Conservation (phyloP, 129 eudicot genomes). For the Calendula officinalis region DNA sequence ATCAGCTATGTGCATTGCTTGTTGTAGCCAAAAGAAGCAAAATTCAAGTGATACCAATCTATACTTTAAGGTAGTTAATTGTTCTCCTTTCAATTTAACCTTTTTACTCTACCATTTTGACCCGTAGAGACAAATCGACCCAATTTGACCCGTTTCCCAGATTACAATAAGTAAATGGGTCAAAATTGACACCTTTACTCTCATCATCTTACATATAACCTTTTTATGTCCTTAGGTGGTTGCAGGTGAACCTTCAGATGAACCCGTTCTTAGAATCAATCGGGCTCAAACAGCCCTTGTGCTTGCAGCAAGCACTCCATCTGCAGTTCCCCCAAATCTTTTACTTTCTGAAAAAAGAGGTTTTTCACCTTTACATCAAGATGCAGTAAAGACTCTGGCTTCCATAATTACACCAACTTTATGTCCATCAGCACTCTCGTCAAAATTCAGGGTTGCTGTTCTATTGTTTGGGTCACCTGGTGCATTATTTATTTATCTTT, state of each 20-base stretch:
- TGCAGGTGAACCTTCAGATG: conserved; percentile 82
- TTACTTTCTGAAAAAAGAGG: conserved; percentile 42
- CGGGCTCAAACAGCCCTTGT: conserved; percentile 82
- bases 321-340: conserved; percentile 81
- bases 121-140: not conserved
- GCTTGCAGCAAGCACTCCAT: conserved; percentile 81
- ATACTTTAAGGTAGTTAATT: conserved; percentile 67
- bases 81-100: not conserved
- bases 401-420: conserved; percentile 71
- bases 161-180: not conserved
- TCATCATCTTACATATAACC: conserved; percentile 11
- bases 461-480: conserved; percentile 80
- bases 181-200: not conserved
- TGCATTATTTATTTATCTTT: conserved; percentile 26
- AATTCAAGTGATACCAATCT: conserved; percentile 37
- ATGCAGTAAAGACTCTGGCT: conserved; percentile 63
- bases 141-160: not conserved
- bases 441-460: conserved; percentile 80
- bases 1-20: conserved; percentile 66
- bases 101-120: not conserved
- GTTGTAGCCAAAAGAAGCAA: conserved; percentile 46
- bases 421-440: conserved; percentile 80
- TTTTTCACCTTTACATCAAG: conserved; percentile 57
- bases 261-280: conserved; percentile 68
- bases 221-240: conserved; percentile 55